Conservation (phyloP, 2,329 filamentous ascomycete species). For the Thelonectria discophora region DNA sequence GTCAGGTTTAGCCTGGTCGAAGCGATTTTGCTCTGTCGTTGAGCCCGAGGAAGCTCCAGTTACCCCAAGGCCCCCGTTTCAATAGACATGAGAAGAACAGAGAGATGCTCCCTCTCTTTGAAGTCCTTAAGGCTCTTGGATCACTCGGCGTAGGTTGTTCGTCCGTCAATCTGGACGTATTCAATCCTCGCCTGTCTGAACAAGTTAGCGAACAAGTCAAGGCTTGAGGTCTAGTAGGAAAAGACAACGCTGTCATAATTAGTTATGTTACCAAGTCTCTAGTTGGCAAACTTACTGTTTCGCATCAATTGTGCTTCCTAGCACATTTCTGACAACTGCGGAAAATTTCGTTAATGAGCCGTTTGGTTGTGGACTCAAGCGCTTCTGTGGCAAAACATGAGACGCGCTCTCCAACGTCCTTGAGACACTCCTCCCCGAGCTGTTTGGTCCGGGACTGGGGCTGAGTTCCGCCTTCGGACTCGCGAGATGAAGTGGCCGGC, state of each 20-base stretch:
- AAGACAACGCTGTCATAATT: slow-evolving; percentile 13
- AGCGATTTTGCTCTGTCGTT: not conserved
- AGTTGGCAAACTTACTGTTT: slow-evolving; percentile 10
- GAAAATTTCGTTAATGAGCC: slow-evolving; percentile 19
- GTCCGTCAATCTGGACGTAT: slow-evolving; percentile 15
- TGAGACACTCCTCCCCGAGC: not conserved
- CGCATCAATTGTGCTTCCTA: not conserved
- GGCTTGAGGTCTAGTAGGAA: slow-evolving; percentile 21
- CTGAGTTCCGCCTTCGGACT: not conserved
- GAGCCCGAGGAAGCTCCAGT: not conserved
- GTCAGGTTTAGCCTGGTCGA: slow-evolving; percentile 15
- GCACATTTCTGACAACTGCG: slow-evolving; percentile 14
- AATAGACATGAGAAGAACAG: slow-evolving; percentile 19
- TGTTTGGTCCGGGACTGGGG: not conserved
- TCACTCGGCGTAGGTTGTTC: slow-evolving; percentile 8
- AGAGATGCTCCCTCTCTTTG: not conserved
- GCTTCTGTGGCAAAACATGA: too few relatives aligned
- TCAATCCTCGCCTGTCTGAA: not conserved
- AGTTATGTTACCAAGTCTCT: too few relatives aligned
- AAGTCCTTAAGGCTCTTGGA: slow-evolving; percentile 11
- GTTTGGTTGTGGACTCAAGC: not conserved
- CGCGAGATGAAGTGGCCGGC: slow-evolving; percentile 2
- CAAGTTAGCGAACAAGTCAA: slow-evolving; percentile 4
- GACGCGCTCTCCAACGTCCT: not conserved
- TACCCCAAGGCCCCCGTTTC: slow-evolving; percentile 23